A percentile compares a stretch with the other conserved stretches of the same genome.
Conservation (phyloP, 2,329 filamentous ascomycete species). For the Hymenoscyphus fraxineus region DNA sequence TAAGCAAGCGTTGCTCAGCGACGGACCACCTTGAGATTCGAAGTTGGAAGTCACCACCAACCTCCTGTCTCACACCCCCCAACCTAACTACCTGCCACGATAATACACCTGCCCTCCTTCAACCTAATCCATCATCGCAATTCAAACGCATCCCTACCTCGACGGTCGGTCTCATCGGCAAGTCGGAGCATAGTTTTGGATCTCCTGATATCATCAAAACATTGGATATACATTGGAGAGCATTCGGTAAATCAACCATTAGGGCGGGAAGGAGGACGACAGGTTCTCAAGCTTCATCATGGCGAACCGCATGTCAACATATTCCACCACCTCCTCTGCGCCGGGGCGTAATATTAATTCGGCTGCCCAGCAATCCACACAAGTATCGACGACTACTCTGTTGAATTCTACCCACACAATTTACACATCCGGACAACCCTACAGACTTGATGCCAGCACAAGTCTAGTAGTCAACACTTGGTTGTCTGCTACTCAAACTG, state of each 20-base stretch:
- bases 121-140: neutral
- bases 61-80: neutral
- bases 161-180: neutral
- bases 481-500: constrained; percentile 73
- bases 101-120: neutral
- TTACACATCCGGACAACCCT: constrained; percentile 78
- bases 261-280: constrained; percentile 16
- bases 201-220: constrained; percentile 5
- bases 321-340: constrained; percentile 62
- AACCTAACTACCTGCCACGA: neutral
- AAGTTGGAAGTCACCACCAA: neutral
- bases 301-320: constrained; percentile 52
- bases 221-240: constrained; percentile 7
- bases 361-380: constrained; percentile 64
- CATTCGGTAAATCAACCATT: constrained; percentile 18
- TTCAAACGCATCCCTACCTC: neutral
- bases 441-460: constrained; percentile 81
- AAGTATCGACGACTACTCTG: constrained; percentile 88
- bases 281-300: constrained; percentile 24
- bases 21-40: constrained; percentile 9
- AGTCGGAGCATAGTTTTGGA: neutral
- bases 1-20: constrained; percentile 26
- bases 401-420: constrained; percentile 89
- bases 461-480: constrained; percentile 94
- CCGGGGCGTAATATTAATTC: constrained; percentile 52